Evolutionary conservation across 2,329 filamentous ascomycete species (phyloP), one percentile per base, ranked within the genome.

Genomic region (Nothophaeocryptopus gaeumannii): DNA sequence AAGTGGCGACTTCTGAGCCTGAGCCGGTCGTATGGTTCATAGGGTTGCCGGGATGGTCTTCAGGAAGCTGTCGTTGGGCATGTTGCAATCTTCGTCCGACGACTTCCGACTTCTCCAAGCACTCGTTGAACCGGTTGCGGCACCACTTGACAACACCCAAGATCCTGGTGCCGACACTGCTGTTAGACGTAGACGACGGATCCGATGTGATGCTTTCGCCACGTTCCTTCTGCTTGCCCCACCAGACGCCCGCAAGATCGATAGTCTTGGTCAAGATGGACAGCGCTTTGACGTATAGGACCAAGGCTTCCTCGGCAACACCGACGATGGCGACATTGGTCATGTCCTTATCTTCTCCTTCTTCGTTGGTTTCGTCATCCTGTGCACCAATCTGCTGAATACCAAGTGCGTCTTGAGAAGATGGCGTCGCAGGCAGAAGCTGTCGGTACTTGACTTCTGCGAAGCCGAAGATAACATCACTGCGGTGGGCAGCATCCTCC

Each of bases 371-470:
- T 10, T 66, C 56, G 77, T 64, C 62, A 3, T 85, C 82, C 8
- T 74, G 65, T 3, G 74, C 72, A n/a, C 79, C 69, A 11, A 84
- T 83, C 44, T 70, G 67, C 42, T 72, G 73, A 37, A 77, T 73
- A 5, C 85, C 84, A 3, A 89, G 77, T 5, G 82, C 83, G 58
- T 86, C 83, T 41, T 88, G 83, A 2, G 59, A 53, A 0, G 88
- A 92, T 1, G 92, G 93, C 1, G 89, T 84, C 38, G 93, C 74
- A 2, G 93, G 93, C 42, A 96, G 82, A n/a, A 99, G 79, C 70
- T 99, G 93, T 70, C 95, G 93, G 72, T 95, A 96, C 71, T 99
- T 99, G 65, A 99, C 92, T 72, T 99, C 92, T 5, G 93, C 93
- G 70, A 99, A 97, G 2, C 92, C 91, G 67, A 91, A 99, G 2